These are phyloP conservation scores for Neonectria coccinea DNA, from an alignment of 2,329 filamentous ascomycete genomes.

Conservation along the genomic window DNA sequence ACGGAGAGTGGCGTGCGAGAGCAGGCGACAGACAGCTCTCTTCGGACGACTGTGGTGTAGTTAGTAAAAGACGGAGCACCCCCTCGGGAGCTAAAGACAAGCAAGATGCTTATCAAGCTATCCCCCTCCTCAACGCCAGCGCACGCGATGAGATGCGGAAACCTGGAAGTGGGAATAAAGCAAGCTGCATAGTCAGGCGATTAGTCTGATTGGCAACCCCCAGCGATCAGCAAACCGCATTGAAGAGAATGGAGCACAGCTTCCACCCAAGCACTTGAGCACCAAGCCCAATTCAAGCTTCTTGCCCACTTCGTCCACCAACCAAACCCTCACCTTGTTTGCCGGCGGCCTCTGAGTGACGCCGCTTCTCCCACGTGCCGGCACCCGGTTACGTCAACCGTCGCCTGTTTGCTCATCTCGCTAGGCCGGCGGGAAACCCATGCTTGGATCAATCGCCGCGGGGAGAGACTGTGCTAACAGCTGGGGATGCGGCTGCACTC, in stretches of 20 bases:
- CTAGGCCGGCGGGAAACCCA: slow-evolving; percentile 5
- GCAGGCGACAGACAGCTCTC: too few species aligned
- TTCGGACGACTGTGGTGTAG: background rate
- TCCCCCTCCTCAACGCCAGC: background rate
- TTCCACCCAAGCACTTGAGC: background rate
- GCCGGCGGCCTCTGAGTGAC: background rate
- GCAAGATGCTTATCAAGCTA: background rate
- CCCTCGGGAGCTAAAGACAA: background rate
- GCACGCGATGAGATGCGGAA: background rate
- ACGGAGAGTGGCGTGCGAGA: slow-evolving; percentile 18
- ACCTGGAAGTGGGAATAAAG: slow-evolving; percentile 8
- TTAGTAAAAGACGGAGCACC: background rate
- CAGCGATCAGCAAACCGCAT: background rate
- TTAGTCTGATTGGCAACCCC: background rate
- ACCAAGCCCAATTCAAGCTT: slow-evolving; percentile 1
- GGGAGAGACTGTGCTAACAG: slow-evolving; percentile 24
- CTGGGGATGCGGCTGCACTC: slow-evolving; percentile 19
- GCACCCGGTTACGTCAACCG: slow-evolving; percentile 10
- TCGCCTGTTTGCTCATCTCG: slow-evolving; percentile 14
- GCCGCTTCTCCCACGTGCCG: slow-evolving; percentile 17
- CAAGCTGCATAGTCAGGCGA: background rate
- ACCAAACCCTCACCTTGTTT: background rate
- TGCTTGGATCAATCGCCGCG: background rate
- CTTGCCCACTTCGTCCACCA: slow-evolving; percentile 8
- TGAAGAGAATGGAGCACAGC: background rate